Conservation (phyloP, 805 yeast species). For the Debaryomyces tyrocola region DNA sequence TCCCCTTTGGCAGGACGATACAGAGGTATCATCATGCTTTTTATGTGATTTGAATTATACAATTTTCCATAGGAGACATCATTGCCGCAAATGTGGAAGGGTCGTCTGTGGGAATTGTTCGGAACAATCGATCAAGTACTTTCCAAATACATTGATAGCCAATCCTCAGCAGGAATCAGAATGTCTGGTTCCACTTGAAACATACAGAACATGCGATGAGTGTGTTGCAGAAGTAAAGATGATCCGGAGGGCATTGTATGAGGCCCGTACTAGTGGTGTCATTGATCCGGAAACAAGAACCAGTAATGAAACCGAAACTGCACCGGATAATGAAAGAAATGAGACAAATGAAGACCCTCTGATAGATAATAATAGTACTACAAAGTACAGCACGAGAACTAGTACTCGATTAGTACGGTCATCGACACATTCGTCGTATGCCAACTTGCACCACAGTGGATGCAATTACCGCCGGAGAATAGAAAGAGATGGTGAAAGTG, state of each 20-base stretch:
- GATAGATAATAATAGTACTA: conserved; percentile 11
- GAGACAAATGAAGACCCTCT: neutral
- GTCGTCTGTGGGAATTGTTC: conserved; percentile 77
- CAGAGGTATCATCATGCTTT: conserved; percentile 49
- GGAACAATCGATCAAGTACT: conserved; percentile 48
- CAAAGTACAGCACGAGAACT: conserved; percentile 20
- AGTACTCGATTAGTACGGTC: conserved; percentile 17
- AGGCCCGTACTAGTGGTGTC: neutral
- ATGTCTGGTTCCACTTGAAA: conserved; percentile 50
- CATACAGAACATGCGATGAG: conserved; percentile 73
- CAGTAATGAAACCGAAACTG: neutral
- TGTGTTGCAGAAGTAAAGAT: conserved; percentile 65
- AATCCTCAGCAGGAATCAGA: conserved; percentile 50
- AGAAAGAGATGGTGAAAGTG: conserved; percentile 25
- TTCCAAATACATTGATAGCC: conserved; percentile 60
- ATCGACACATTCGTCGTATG: conserved; percentile 19
- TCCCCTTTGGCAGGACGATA: conserved; percentile 75
- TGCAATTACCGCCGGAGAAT: conserved; percentile 4
- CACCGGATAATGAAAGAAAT: conserved; percentile 12
- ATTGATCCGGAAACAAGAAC: neutral
- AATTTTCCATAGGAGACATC: conserved; percentile 73
- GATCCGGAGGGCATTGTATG: conserved; percentile 43
- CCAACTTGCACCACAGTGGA: conserved; percentile 5
- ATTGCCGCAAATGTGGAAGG: conserved; percentile 79
- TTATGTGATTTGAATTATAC: conserved; percentile 55